Conservation (phyloP, 2,329 filamentous ascomycete species). For the Diaporthe aspalathi region DNA sequence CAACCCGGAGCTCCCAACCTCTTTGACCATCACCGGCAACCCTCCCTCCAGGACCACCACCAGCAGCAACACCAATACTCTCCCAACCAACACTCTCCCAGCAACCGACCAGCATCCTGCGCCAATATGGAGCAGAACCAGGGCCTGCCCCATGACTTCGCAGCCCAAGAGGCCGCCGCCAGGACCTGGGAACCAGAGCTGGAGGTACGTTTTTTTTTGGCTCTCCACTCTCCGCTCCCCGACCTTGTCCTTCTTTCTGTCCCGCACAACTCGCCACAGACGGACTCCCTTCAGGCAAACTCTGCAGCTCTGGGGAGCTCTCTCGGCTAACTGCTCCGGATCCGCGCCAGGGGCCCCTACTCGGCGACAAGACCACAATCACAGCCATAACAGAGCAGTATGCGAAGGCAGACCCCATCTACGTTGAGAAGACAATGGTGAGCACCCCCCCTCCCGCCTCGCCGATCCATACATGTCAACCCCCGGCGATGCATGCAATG, state of each 20-base stretch:
- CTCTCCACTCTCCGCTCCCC: constrained; percentile 1
- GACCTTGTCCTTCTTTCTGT: background rate
- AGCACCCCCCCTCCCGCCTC: constrained; percentile 48
- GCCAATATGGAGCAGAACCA: constrained; percentile 53
- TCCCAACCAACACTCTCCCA: constrained; percentile 19
- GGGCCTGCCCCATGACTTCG: constrained; percentile 56
- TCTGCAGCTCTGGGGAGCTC: constrained; percentile 39
- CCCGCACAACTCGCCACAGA: background rate
- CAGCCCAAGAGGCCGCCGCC: constrained; percentile 71
- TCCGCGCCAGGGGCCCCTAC: constrained; percentile 76
- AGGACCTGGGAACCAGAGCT: constrained; percentile 68
- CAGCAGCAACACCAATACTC: background rate
- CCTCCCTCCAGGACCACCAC: constrained; percentile 25
- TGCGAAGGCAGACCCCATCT: constrained; percentile 85
- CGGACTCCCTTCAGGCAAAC: background rate
- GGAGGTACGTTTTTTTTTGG: constrained; percentile 56
- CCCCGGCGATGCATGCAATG: background rate
- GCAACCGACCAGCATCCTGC: constrained; percentile 29
- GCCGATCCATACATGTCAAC: background rate
- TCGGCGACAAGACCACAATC: constrained; percentile 82
- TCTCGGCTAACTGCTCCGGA: constrained; percentile 41
- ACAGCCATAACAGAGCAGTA: constrained; percentile 85
- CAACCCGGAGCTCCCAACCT: constrained; percentile 25
- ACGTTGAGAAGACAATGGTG: constrained; percentile 88
- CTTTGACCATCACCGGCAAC: constrained; percentile 43